phyloP scores from a whole-genome alignment of 2,329 filamentous ascomycete genomes.

The Scorias spongiosa region DNA sequence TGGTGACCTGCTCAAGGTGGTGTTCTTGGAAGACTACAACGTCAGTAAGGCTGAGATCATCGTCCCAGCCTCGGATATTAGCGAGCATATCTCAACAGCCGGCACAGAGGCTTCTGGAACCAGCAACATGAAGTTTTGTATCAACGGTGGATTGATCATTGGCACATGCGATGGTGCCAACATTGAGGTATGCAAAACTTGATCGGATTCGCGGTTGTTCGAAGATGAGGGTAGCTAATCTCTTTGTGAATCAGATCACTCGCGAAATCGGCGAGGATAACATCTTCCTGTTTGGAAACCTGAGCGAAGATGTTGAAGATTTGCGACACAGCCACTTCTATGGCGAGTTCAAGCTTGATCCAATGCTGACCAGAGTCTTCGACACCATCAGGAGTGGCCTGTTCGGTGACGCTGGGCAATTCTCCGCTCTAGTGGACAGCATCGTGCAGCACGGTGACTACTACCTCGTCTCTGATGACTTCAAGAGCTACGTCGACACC shows the following conservation, averaged over 20 bases:
- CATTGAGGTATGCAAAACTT: conserved; percentile 38
- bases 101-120: conserved; percentile 81
- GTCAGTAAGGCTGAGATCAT: conserved; percentile 99
- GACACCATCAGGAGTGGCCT: conserved; percentile 61
- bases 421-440: conserved; percentile 67
- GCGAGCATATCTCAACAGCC: conserved; percentile 96
- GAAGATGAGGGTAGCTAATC: conserved; percentile 32
- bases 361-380: conserved; percentile 67
- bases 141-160: conserved; percentile 94
- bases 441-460: conserved; percentile 92
- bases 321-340: conserved; percentile 84
- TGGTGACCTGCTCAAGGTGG: conserved; percentile 87
- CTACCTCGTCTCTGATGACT: conserved; percentile 95
- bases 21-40: conserved; percentile 97
- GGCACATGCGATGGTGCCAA: conserved; percentile 97
- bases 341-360: conserved; percentile 61
- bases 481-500: conserved; percentile 85
- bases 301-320: conserved; percentile 92
- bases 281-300: conserved; percentile 95
- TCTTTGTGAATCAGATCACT: conserved; percentile 54
- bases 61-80: conserved; percentile 82
- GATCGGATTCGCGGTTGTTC: conserved; percentile 24
- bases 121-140: conserved; percentile 99
- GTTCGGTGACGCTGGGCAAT: conserved; percentile 68
- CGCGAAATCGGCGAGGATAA: conserved; percentile 93